Evolutionary conservation across 2,329 filamentous ascomycete genomes (phyloP), one percentile per base, ranked within the genome.

Genomic region (Penicillium occitanis): DNA sequence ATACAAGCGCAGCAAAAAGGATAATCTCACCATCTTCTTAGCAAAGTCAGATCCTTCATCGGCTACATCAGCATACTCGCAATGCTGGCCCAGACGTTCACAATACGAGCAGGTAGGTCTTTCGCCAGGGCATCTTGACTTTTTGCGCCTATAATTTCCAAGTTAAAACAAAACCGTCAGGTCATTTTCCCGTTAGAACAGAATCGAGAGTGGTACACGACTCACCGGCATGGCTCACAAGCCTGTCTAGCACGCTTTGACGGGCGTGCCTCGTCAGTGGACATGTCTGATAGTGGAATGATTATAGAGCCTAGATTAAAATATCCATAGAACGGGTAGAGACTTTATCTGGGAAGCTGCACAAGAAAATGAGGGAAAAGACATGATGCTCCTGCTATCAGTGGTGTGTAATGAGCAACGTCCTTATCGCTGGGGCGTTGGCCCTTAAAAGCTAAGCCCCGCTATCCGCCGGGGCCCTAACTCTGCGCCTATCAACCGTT

Each of bases 121-220:
- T 69, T 84, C 82, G 7, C 82, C 83, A 1, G 82, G 81, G 67
- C 83, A 85, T 73, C 79, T 79, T 40, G 81, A 79, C 70, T 85
- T 85, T 72, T 84, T 85, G 46, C 82, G 78, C 64, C 82, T 84
- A 11, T 8, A 48, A 55, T 28, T 28, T 28, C 28, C 28, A 28
- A 28, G 28, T 28, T 28, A 28, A 28, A 28, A 28, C 28, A 28
- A 28, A 28, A 28, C 5, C 28, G 28, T 28, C 2, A 28, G 3
- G 2, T 5, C 28, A 28, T 3, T 28, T 28, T 28, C 28, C 5
- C 5, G 28, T 28, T 28, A 28, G 28, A 28, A 28, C 5, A 28
- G 28, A 28, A 28, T 28, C 28, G 48, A 37, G 44, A 6, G 33
- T 30, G 25, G 48, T 13, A 33, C 13, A 33, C 25, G 25, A 51